Conservation (phyloP, 805 yeast species). For the Myxozyma lipomycoides region DNA sequence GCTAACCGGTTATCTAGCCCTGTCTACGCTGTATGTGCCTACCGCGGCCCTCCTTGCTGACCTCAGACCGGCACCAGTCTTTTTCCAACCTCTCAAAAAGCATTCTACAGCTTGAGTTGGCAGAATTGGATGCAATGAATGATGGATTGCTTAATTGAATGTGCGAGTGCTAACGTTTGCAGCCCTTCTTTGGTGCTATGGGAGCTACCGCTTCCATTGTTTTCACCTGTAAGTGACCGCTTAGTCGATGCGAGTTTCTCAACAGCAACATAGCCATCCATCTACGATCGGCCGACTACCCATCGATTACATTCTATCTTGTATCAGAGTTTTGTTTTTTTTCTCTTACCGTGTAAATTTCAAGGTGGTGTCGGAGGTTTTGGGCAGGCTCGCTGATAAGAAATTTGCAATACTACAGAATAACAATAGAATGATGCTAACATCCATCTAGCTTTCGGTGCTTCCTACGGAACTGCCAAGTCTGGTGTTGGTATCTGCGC, state of each 20-base stretch:
- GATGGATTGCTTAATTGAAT: no score
- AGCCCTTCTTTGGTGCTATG: slow-evolving; percentile 97
- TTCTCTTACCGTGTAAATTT: not conserved
- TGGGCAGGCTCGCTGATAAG: not conserved
- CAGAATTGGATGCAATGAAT: not conserved
- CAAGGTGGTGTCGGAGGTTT: not conserved
- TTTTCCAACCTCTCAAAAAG: not conserved
- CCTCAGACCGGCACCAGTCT: not conserved
- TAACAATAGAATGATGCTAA: not conserved
- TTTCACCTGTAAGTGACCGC: slow-evolving; percentile 63
- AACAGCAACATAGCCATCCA: no score
- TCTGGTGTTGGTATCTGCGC: slow-evolving; percentile 98
- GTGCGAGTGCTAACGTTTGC: slow-evolving; percentile 24
- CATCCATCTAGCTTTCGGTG: slow-evolving; percentile 89
- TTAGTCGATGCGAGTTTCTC: no score
- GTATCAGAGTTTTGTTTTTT: no score
- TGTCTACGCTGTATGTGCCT: slow-evolving; percentile 58
- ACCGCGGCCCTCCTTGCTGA: not conserved
- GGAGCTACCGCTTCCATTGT: slow-evolving; percentile 99
- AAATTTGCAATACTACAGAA: not conserved
- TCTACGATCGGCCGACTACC: no score
- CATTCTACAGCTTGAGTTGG: no score
- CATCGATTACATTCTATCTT: no score
- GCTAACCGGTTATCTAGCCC: slow-evolving; percentile 46
- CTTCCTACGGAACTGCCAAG: slow-evolving; percentile 97